Evolutionary conservation across 2,329 filamentous ascomycete species (phyloP), one percentile per base, ranked within the genome.

Genomic region (Bertia moriformis): DNA sequence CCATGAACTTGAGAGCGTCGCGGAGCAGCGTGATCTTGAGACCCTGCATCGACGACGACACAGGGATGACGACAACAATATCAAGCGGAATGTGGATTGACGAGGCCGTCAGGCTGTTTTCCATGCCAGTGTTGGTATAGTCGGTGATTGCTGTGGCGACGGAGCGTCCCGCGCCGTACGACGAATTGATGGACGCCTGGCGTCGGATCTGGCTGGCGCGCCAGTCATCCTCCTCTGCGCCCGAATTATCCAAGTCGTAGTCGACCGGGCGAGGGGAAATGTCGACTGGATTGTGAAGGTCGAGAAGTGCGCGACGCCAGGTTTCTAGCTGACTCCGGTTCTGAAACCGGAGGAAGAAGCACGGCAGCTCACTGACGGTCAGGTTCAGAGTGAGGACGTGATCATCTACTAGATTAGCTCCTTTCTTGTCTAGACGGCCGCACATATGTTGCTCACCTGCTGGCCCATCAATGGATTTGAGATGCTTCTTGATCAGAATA

Each of bases 1-100:
- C 85, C 58, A 98, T 79, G 56, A 96, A 98, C 42, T 83, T 85
- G 24, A 98, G 69, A 0, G 89, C 83, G 58, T 98, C 91, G 32
- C 87, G 79, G 13, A 98, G 75, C 1, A 98, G 69, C 44, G 89
- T 93, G 53, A 96, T 95, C 63, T 98, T 98, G 43, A 98, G 74
- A n/a, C 91, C 91, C 59, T 96, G 91, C 89, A 96, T 98, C 0
- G 91, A 96, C 1, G 89, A 93, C 0, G 91, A 96, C 4, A 98
- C 87, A 0, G 91, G 91, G 22, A 98, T 88, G 17, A 98, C 91
- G 1, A 96, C 86, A 0, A 98, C 89, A 19, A 98, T 78, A 53
- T 98, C 91, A 40, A 96, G 75, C 2, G 91, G 89, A 14, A 96
- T 85, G 54, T 98, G 91, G 37, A 89, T 57, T 4, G 79, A 72